Evolutionary conservation across 2,329 filamentous ascomycete genomes (phyloP), one percentile per base, ranked within the genome.

Genomic region (Pseudogymnoascus sp.): DNA sequence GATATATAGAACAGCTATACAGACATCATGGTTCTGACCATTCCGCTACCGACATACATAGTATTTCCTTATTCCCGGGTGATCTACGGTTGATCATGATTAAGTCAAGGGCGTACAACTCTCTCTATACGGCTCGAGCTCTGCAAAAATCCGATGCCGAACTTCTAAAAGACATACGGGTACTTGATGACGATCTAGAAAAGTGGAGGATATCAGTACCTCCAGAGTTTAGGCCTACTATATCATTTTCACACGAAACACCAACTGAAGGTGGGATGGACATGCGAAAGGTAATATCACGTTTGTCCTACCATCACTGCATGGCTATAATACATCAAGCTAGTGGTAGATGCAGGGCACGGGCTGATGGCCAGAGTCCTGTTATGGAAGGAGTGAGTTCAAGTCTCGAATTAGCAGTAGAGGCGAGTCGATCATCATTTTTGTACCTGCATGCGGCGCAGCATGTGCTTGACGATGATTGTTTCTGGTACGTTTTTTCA

Each of bases 161-260:
- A 61, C 69, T 84, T 0, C 71, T 85, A 1, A 75, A 76, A 8
- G 76, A 79, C 2, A 84, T 85, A 10, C 77, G 82, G 5, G 78
- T 83, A 67, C 71, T 85, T 0, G 82, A 85, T 62, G 78, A 81
- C 21, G 79, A 83, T 31, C 71, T 85, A 0, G 82, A 85, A 54
- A 68, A 69, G 10, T 85, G 82, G 82, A 75, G 83, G 0, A 65
- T 77, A 1, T 80, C 80, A 0, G 67, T 84, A 0, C 78, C 79
- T 0, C 66, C 67, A 0, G 65, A 73, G 5, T 78, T 74, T 61
- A 73, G 81, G 1, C 82, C 82, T 0, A 75, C 73, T 0, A 69
- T 84, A 7, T 78, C 79, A 0, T 75, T 79, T 29, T 47, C 41
- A 13, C 72, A 72, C 0, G 66, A 73, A 6, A 68, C 73, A 3